Conservation (phyloP, 1,284 basidiomycete species). For the Gomphus bonarii region DNA sequence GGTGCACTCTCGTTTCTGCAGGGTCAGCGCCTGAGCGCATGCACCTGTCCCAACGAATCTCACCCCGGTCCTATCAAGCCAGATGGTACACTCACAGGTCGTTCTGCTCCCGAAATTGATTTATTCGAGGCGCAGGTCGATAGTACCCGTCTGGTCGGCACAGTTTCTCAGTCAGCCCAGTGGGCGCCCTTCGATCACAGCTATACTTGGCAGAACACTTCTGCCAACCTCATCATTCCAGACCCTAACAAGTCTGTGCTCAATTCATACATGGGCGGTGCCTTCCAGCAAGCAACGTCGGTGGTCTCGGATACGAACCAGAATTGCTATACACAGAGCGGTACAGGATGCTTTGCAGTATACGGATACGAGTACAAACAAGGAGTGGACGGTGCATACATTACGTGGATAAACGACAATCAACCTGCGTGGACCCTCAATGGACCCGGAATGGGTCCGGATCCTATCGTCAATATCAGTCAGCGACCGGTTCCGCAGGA, state of each 20-base stretch:
- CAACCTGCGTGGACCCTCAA: slow-evolving; percentile 69
- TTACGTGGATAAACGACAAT: slow-evolving; percentile 66
- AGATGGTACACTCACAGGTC: slow-evolving; percentile 60
- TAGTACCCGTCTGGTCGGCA: slow-evolving; percentile 26
- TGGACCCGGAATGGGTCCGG: slow-evolving; percentile 60
- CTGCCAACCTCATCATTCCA: slow-evolving; percentile 33
- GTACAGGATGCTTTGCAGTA: slow-evolving; percentile 35
- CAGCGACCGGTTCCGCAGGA: slow-evolving; percentile 73
- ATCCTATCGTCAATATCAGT: slow-evolving; percentile 55
- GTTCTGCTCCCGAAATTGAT: slow-evolving; percentile 40
- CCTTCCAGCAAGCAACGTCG: slow-evolving; percentile 57
- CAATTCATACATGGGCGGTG: slow-evolving; percentile 45
- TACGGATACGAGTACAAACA: slow-evolving; percentile 63
- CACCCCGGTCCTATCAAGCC: slow-evolving; percentile 68
- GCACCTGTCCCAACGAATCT: slow-evolving; percentile 72
- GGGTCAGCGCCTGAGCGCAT: slow-evolving; percentile 64
- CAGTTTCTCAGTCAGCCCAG: slow-evolving; percentile 56
- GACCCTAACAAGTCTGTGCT: slow-evolving; percentile 31
- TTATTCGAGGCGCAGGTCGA: slow-evolving; percentile 31
- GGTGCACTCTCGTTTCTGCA: slow-evolving; percentile 37
- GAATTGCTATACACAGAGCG: slow-evolving; percentile 29
- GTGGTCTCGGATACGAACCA: slow-evolving; percentile 36
- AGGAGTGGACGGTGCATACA: slow-evolving; percentile 47
- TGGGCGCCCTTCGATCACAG: slow-evolving; percentile 48
- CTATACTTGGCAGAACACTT: slow-evolving; percentile 32